Base-by-base conservation (phyloP, 1,139 yeast genomes). In the Arxiozyma telluris region DNA sequence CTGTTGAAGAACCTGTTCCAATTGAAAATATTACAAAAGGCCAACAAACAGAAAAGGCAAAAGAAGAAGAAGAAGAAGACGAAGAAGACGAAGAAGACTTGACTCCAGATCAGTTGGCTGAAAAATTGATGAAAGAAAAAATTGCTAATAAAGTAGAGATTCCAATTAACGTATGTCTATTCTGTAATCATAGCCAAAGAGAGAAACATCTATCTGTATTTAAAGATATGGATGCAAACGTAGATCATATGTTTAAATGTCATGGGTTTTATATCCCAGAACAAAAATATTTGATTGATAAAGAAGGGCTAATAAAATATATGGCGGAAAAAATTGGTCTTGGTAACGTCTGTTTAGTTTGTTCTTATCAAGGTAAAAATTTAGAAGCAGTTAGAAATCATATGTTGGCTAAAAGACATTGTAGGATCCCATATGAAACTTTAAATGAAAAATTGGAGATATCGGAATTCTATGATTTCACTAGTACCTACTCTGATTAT, bases 241-340 rank as follows among this genome's bases (percentile, higher is more conserved):
- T 84, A 44, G 78, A 77, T 17, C 96, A 91, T 69, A 85, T 93
- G 94, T 80, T 77, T 64, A 79, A 77, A 60, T 72, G 70, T 49
- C 96, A 86, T 69, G 97, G 98, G 1, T 78, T 93, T 56, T 91
- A 83, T 61, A 77, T 93, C 42, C 98, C 98, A 0, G 98, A 93
- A 70, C 77, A 74, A 55, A 79, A 77, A 54, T 91, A 79, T 67
- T 75, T 93, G 53, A 76, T 74, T 0, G 89, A 93, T 66, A 76
- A 79, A 58, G 77, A 73, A 49, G 98, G 98, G 0, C 75, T 94
- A 52, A 76, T 94, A 41, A 71, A 73, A 25, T 94, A 94, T 64
- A 75, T 94, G 60, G 88, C 90, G 20, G 98, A 93, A 68, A 94
- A 94, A 71, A 82, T 93, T 58, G 95, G 96, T 38, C 79, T 88